Base-by-base conservation (phyloP, 768 basidiomycete genomes). In the Leucosporidium yakuticum region DNA sequence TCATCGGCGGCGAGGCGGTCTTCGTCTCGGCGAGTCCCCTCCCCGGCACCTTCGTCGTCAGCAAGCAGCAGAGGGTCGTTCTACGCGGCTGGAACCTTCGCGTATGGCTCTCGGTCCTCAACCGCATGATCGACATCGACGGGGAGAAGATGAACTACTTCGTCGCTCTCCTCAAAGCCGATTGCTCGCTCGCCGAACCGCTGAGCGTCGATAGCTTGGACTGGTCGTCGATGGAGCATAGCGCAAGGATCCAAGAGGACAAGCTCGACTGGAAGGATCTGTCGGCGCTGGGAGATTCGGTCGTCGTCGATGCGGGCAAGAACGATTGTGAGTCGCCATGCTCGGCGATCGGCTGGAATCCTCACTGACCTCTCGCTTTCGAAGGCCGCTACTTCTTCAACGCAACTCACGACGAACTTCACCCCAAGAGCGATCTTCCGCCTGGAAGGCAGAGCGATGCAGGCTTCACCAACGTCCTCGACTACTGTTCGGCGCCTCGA, bases 281-380 rank as follows among this genome's bases (percentile, higher is more conserved):
- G 20, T 78, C 81, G 62, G 75, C 77, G 12, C 74, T 84, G 27
- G 79, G 81, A 39, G 77, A 80, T 49, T 47, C 25, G 48, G 84
- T 83, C 59, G 77, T 87, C 25, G 74, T 81, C 60, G 88, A 90
- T 73, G 83, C 85, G 31, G 80, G 92, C 27, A 80, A 93, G 44
- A 88, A 90, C 77, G 90, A 91, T 73, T 82, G 89, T 66, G 82
- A 81, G 79, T 84, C 85, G n/a, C 88, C 89, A 75, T 88, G 87
- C 74, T 89, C 88, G 3, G 81, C 9, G 36, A 1, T 27, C 25
- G 29, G 11, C n/a, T 32, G 23, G 6, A 36, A 4, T 23, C 25
- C 6, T 11, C 11, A 4, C 36, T 36, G 23, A 39, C n/a, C 4
- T n/a, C 36, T 59, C 14, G 1, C 4, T 15, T 17, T 11, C 11